Evolutionary conservation across 441 rosid species (phyloP).

Genomic region (Cnidoscolus chayamansa): DNA sequence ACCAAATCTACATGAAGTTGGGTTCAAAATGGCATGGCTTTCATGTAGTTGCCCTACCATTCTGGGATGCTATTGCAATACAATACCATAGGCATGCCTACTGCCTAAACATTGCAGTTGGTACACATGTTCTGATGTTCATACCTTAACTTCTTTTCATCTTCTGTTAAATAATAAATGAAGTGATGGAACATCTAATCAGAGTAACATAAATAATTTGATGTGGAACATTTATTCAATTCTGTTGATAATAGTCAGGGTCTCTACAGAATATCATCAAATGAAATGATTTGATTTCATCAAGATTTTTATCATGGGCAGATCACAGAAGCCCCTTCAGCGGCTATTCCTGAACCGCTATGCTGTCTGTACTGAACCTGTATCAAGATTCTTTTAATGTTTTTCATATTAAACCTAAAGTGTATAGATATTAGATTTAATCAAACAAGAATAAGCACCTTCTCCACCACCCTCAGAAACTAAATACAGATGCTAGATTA

Average conservation of each 20-base stretch:
- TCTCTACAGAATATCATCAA: not conserved
- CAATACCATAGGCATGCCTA: not conserved
- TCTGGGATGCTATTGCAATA: not conserved
- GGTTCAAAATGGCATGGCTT: not conserved
- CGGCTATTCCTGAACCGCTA: not conserved
- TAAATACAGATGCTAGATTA: not conserved
- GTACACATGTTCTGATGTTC: not conserved
- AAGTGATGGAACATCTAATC: not conserved
- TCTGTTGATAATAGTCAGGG: not conserved
- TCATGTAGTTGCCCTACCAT: not conserved
- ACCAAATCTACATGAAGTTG: no score
- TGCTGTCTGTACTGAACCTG: not conserved
- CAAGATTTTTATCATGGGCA: not conserved
- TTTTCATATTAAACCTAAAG: constrained; percentile 4
- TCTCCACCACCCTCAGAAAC: not conserved
- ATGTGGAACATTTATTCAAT: not conserved
- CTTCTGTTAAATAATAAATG: not conserved
- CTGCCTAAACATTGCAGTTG: not conserved
- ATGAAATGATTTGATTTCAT: not conserved
- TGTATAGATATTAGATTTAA: not conserved
- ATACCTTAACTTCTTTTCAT: not conserved
- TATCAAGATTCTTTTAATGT: constrained; percentile 1
- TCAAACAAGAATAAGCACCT: constrained; percentile 4
- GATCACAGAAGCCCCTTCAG: not conserved
- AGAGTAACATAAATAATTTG: not conserved